Evolutionary conservation across 495 filamentous ascomycete genomes (phyloP).

Genomic region (Rhypophila decipiens): DNA sequence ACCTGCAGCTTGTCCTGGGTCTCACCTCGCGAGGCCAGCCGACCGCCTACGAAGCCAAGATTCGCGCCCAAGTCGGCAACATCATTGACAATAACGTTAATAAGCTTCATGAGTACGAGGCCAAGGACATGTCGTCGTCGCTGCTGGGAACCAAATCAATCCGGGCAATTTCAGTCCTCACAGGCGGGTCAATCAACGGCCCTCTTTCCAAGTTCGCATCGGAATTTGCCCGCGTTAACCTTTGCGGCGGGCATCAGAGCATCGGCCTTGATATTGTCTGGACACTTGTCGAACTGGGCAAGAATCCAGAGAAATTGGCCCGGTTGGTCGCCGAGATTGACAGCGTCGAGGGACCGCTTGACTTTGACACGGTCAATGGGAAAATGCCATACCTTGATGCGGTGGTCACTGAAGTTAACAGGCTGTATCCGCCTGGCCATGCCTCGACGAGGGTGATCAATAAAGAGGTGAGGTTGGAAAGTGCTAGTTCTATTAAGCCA

Average conservation of each 20-base stretch:
- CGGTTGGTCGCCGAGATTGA: background rate
- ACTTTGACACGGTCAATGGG: background rate
- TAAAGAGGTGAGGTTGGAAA: background rate
- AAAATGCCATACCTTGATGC: background rate
- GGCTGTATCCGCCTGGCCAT: background rate
- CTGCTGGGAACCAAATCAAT: background rate
- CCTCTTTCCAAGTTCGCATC: background rate
- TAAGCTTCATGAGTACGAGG: background rate
- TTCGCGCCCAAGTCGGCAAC: background rate
- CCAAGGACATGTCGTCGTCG: background rate
- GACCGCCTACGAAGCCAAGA: background rate
- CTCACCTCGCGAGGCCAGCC: background rate
- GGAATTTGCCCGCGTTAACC: background rate
- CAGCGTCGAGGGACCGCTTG: background rate
- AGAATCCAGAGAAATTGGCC: background rate
- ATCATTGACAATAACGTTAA: background rate
- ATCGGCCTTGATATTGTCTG: background rate
- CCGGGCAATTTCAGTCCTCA: background rate
- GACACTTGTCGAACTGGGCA: background rate
- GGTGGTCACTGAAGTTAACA: background rate
- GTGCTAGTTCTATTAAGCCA: too few relatives aligned
- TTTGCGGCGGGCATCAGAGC: background rate
- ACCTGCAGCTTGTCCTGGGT: background rate
- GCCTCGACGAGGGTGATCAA: background rate
- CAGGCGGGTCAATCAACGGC: background rate